Evolutionary conservation across 768 basidiomycete genomes (phyloP).

Genomic region (Lactarius vividus): DNA sequence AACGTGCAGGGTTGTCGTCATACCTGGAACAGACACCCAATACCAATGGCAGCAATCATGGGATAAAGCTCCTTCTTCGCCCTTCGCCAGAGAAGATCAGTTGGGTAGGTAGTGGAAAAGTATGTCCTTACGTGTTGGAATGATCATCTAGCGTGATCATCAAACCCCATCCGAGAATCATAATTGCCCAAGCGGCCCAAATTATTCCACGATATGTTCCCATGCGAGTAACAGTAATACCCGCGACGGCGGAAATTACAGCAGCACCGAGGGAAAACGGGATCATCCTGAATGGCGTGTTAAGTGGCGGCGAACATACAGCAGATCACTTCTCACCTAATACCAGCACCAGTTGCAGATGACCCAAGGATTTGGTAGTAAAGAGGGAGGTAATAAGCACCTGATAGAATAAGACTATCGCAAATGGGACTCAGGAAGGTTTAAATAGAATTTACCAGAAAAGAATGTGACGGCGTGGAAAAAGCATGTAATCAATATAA

Average conservation of each 20-base stretch:
- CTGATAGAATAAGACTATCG: conserved; percentile 30
- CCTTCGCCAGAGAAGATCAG: conserved; percentile 36
- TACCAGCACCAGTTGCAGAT: conserved; percentile 66
- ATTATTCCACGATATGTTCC: conserved; percentile 60
- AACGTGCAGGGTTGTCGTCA: conserved; percentile 9
- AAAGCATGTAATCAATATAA: conserved; percentile 56
- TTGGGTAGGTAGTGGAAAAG: no score
- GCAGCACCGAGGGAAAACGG: conserved; percentile 66
- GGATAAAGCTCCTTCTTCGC: conserved; percentile 63
- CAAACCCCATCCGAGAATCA: conserved; percentile 65
- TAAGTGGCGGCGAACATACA: background rate
- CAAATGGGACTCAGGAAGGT: background rate
- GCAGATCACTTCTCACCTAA: conserved; percentile 44
- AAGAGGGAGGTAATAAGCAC: conserved; percentile 67
- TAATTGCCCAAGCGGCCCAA: conserved; percentile 56
- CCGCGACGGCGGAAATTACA: conserved; percentile 51
- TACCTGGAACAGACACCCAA: conserved; percentile 63
- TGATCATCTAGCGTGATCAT: conserved; percentile 64
- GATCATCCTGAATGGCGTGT: conserved; percentile 52
- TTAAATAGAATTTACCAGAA: conserved; percentile 34
- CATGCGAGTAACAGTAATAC: conserved; percentile 54
- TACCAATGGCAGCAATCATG: conserved; percentile 61
- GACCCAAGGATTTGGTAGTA: conserved; percentile 79
- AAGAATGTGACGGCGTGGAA: conserved; percentile 68
- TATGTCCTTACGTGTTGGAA: conserved; percentile 45